A percentile compares a stretch with the other conserved stretches of the same genome.
These are phyloP conservation scores for Sporobolus alterniflorus DNA, from an alignment of 202 grass and related monocot species.

Conservation along the genomic window DNA sequence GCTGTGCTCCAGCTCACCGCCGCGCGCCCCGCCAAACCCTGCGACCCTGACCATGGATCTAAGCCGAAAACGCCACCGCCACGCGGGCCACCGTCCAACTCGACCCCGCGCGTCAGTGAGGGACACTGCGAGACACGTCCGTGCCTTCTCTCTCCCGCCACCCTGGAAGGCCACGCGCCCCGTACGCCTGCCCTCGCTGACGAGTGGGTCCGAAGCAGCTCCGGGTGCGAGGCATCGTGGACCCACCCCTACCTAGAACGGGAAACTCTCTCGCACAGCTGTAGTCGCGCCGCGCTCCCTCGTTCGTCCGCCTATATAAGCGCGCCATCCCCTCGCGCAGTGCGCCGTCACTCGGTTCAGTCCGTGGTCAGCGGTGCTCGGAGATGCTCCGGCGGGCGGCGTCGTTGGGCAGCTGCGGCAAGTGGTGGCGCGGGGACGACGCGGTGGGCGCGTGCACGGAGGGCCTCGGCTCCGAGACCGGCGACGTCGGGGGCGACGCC, in stretches of 20 bases:
- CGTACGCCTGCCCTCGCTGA: background rate
- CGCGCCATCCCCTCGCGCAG: background rate
- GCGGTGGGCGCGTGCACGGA: slow-evolving; percentile 62
- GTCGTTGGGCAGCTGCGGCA: background rate
- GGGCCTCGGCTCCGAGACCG: slow-evolving; percentile 69
- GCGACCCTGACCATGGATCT: no score
- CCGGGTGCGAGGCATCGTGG: background rate
- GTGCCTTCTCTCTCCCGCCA: background rate
- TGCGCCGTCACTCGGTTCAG: background rate
- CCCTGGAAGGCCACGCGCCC: background rate
- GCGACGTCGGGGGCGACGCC: slow-evolving; percentile 49
- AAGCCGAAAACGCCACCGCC: background rate
- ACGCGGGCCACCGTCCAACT: rapidly evolving
- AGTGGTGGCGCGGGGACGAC: background rate
- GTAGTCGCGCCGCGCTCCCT: background rate
- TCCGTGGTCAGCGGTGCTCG: background rate
- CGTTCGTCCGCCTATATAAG: slow-evolving; percentile 16
- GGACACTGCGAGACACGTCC: background rate
- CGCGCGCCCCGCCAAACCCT: background rate
- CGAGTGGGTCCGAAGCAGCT: background rate
- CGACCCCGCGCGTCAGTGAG: background rate
- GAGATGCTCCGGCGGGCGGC: slow-evolving; percentile 30
- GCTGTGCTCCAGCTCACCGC: slow-evolving; percentile 36
- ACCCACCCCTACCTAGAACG: background rate
- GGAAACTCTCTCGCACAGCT: background rate